Evolutionary conservation across 345 rosid genomes (phyloP), one percentile per base, ranked within the genome.

Genomic region (Garcia nutans): DNA sequence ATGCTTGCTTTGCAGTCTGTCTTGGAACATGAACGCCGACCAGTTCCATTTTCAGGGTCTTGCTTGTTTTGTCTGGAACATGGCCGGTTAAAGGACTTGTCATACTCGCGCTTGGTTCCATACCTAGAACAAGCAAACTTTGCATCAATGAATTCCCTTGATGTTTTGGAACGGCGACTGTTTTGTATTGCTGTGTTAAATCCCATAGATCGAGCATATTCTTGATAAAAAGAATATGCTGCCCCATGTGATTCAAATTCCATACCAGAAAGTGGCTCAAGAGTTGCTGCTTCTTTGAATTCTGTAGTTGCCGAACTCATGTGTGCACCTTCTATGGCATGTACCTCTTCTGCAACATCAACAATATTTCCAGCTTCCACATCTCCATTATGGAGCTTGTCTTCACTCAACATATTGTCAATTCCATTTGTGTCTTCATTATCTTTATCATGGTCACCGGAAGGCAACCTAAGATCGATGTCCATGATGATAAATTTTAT

Each of bases 91-190:
- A 79, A 84, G 63, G 93, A 83, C 63, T 86, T 90, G 55, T 89
- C 93, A 6, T 89, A 80, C 83, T 89, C 93, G 33, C 88, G 87
- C 28, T 85, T 88, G 47, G 82, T 82, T 59, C 93, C 93, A 72
- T 90, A 90, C 80, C 93, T 87, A 22, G 93, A 90, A 78, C 93
- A 90, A 63, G 93, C 93, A 82, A 90, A 90, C 72, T 90, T 90
- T 22, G 92, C 93, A 75, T 90, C 93, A 33, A 90, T 90, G 71
- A 90, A 90, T 45, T 90, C 92, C 77, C 83, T 84, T 6, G 93
- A 85, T 77, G 80, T 90, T 78, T 90, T 90, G 10, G 93, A 90
- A 3, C 93, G 92, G 47, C 93, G 72, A 44, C 92, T 90, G 85
- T 88, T 90, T 71, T 88, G 83, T 58, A 90, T 90, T 13, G 92